Conservation (phyloP, 2,329 filamentous ascomycete genomes). For the Epichloe typhina region DNA sequence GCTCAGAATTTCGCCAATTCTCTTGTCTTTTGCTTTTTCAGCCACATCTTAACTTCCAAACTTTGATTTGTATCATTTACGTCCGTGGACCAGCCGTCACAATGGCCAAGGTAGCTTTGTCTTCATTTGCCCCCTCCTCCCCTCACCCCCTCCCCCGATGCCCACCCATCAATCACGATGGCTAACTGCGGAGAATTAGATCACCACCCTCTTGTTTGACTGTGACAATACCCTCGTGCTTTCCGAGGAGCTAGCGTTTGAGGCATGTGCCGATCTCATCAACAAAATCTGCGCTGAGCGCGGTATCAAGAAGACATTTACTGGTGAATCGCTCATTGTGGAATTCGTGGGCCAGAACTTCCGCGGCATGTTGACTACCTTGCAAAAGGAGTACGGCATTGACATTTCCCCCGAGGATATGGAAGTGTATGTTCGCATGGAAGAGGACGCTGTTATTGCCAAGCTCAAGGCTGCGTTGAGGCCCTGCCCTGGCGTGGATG, state of each 20-base stretch:
- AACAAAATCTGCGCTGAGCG: constrained; percentile 68
- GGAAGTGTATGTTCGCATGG: constrained; percentile 58
- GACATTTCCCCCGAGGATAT: constrained; percentile 53
- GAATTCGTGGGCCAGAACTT: constrained; percentile 94
- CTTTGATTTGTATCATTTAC: background rate
- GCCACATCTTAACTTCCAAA: too few species aligned
- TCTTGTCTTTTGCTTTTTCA: too few species aligned
- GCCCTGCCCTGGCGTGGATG: constrained; percentile 56
- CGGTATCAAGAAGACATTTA: constrained; percentile 55
- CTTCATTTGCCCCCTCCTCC: background rate
- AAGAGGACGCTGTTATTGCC: constrained; percentile 73
- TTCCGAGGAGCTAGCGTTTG: constrained; percentile 81
- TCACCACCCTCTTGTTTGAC: constrained; percentile 63
- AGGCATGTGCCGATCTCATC: constrained; percentile 78
- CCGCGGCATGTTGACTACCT: constrained; percentile 72
- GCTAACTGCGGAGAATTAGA: constrained; percentile 19
- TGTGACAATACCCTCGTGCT: constrained; percentile 88
- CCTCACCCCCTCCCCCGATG: background rate
- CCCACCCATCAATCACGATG: background rate
- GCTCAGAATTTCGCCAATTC: too few species aligned
- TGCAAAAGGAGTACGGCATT: constrained; percentile 67
- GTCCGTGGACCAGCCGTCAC: background rate
- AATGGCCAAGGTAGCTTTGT: constrained; percentile 4
- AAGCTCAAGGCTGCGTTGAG: constrained; percentile 57
- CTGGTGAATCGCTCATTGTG: constrained; percentile 61